These are phyloP conservation scores for Nigrograna mackinnonii DNA, from an alignment of 2,329 filamentous ascomycete genomes.

Conservation along the genomic window DNA sequence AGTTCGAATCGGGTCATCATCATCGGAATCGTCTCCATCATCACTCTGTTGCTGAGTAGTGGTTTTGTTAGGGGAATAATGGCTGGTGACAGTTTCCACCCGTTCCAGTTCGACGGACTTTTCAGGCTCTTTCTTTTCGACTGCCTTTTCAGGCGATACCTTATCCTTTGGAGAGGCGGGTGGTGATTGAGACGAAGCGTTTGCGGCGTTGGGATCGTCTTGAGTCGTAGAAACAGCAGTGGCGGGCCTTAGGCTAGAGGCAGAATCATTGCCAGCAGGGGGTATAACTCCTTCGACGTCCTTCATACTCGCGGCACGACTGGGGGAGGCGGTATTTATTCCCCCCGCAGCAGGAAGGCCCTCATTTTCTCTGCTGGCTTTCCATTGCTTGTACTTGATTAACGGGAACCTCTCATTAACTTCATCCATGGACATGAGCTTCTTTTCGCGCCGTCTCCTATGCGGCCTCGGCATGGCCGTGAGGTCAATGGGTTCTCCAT, in stretches of 20 bases:
- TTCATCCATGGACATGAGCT: constrained; percentile 98
- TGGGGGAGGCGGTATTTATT: constrained; percentile 70
- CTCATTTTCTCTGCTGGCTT: constrained; percentile 77
- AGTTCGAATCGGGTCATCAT: constrained; percentile 79
- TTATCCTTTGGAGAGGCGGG: constrained; percentile 15
- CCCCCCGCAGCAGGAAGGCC: constrained; percentile 84
- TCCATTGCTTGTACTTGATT: constrained; percentile 96
- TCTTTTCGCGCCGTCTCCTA: constrained; percentile 90
- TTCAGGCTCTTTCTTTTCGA: constrained; percentile 32
- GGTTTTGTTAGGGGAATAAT: constrained; percentile 23
- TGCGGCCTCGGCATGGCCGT: constrained; percentile 84
- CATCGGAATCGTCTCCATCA: constrained; percentile 65
- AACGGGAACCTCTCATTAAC: constrained; percentile 97
- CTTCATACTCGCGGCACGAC: constrained; percentile 73
- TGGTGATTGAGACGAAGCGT: constrained; percentile 22
- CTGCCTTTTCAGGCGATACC: constrained; percentile 16
- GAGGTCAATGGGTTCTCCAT: constrained; percentile 82
- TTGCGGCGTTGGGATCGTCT: constrained; percentile 53
- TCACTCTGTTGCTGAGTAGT: constrained; percentile 25
- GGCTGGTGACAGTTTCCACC: constrained; percentile 30
- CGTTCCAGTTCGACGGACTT: constrained; percentile 30
- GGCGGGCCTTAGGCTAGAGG: constrained; percentile 33
- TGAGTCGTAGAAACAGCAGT: constrained; percentile 46
- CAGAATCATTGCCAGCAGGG: constrained; percentile 29
- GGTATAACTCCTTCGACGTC: constrained; percentile 57